phyloP scores from a whole-genome alignment of 2,329 filamentous ascomycete genomes.

The Uncinocarpus reesii region DNA sequence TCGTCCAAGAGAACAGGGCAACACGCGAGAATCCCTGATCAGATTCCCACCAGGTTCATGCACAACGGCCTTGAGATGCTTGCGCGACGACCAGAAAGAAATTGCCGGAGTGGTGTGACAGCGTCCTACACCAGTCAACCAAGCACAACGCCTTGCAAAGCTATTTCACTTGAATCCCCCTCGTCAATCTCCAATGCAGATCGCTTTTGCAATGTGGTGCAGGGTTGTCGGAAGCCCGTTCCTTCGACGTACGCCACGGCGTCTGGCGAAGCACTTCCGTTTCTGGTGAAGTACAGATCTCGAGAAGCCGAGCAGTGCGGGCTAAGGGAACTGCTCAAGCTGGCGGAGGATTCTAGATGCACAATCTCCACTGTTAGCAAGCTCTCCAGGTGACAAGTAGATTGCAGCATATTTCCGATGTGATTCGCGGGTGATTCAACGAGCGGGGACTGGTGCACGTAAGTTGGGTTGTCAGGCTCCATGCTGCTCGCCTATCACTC shows the following conservation, averaged over 20 bases:
- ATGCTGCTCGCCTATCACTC: background rate
- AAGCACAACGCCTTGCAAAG: background rate
- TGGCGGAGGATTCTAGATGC: background rate
- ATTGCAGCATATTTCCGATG: background rate
- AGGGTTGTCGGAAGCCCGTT: background rate
- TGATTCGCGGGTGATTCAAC: background rate
- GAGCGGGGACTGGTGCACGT: background rate
- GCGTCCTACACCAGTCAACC: conserved; percentile 7
- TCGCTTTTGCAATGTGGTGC: background rate
- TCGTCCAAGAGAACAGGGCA: background rate
- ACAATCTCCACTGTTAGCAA: conserved; percentile 7
- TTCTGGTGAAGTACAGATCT: conserved; percentile 3
- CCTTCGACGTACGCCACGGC: background rate
- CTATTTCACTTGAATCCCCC: background rate
- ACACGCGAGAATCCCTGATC: background rate
- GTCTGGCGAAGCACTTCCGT: background rate
- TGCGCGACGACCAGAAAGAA: conserved; percentile 4
- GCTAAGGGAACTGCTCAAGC: background rate
- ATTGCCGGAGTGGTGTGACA: conserved; percentile 7
- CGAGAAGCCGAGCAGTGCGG: background rate
- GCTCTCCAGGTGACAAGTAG: background rate
- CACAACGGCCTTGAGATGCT: background rate
- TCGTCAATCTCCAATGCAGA: conserved; percentile 3
- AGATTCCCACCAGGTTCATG: background rate
- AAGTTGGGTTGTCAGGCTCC: background rate